Evolutionary conservation across 2,329 filamentous ascomycete genomes (phyloP), one percentile per base, ranked within the genome.

Genomic region (Botrytis hyacinthi): DNA sequence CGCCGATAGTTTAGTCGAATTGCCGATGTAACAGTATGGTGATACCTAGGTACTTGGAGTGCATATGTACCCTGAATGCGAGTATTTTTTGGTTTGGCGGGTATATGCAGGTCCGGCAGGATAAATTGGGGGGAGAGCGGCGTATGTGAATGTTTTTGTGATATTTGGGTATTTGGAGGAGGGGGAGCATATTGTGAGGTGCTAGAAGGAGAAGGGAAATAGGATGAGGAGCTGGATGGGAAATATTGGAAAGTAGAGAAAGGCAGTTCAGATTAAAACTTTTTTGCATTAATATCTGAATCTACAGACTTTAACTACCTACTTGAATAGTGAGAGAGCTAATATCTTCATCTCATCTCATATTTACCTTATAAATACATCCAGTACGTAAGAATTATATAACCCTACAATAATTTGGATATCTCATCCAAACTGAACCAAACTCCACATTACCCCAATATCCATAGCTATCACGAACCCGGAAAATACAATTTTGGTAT

Each of bases 401-500:
- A 54, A 54, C 51, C 26, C 26, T 22, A 42, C 26, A 22, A 0
- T 29, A 7, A 6, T 10, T 2, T 44, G 1, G 40, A 29, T n/a
- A 32, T 32, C 29, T 10, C 48, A 7, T 32, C 35, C 0, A 57
- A 26, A 0, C 10, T 18, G 3, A 20, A 42, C 48, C 66, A 68
- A 68, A 57, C 66, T 32, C 66, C 66, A 1, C 16, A 29, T 42
- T 3, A 4, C 18, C 20, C 18, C 37, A 16, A 29, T 0, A 69
- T 42, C 18, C 44, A 40, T 14, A 4, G 40, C 12, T 1, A 42
- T 69, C 12, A 57, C 18, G 66, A 57, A 32, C 37, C 29, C n/a
- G 57, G 66, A 29, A 69, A 37, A 57, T 69, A 57, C 18, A 69
- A 42, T 12, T 57, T 69, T 37, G 66, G 66, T n/a, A 57, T 69